Evolutionary conservation across 2,329 filamentous ascomycete species (phyloP).

Genomic region (Neoascochyta sp.): DNA sequence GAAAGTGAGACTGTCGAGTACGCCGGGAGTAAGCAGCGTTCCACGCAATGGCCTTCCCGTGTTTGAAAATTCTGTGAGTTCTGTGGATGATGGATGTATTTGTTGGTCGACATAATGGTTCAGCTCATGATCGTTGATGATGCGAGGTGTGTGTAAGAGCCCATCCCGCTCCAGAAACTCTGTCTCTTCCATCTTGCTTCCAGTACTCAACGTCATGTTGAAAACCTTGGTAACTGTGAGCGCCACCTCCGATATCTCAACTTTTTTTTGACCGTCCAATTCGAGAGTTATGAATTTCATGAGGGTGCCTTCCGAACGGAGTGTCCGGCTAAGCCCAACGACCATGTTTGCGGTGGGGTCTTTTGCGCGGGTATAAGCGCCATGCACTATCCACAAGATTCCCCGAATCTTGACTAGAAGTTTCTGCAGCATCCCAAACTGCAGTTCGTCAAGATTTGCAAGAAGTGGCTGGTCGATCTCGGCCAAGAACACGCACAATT

Average conservation of each 20-base stretch:
- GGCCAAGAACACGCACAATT: slow-evolving; percentile 12
- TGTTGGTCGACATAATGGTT: slow-evolving; percentile 23
- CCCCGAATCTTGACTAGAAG: slow-evolving; percentile 6
- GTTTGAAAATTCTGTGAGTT: slow-evolving; percentile 12
- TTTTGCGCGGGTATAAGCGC: slow-evolving; percentile 2
- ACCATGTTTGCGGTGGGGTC: slow-evolving; percentile 11
- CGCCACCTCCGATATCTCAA: slow-evolving; percentile 1
- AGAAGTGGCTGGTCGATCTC: slow-evolving; percentile 9
- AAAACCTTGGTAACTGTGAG: slow-evolving; percentile 5
- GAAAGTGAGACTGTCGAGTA: slow-evolving; percentile 16
- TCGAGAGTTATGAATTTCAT: slow-evolving; percentile 11
- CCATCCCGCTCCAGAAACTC: slow-evolving; percentile 7
- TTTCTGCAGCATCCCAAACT: slow-evolving; percentile 4
- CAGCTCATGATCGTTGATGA: slow-evolving; percentile 15
- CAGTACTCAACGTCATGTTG: slow-evolving; percentile 3
- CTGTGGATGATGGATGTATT: slow-evolving; percentile 14
- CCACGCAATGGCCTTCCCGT: slow-evolving; percentile 11
- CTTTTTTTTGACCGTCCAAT: slow-evolving; percentile 3
- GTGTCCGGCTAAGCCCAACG: slow-evolving; percentile 9
- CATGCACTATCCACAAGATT: slow-evolving; percentile 8
- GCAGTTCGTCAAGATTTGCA: slow-evolving; percentile 1
- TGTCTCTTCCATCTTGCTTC: slow-evolving; percentile 3
- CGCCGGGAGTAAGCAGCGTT: slow-evolving; percentile 10
- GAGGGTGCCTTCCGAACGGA: slow-evolving; percentile 10
- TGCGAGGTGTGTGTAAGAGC: slow-evolving; percentile 9